A percentile compares a stretch with the other conserved stretches of the same genome.
These are phyloP conservation scores for Aspergillus flavus DNA, from an alignment of 2,329 filamentous ascomycete genomes.

Conservation along the genomic window DNA sequence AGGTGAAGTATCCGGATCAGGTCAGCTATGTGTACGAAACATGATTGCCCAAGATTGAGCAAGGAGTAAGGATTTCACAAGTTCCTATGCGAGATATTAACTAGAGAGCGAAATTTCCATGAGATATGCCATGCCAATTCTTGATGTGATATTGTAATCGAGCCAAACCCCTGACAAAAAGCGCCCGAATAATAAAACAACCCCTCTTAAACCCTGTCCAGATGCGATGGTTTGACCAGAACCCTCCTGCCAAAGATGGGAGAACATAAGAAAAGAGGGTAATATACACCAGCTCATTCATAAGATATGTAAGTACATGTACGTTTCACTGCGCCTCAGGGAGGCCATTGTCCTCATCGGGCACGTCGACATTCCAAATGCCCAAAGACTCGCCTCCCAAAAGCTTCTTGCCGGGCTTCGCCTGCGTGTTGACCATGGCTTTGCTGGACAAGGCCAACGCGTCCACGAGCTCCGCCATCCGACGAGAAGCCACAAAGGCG, in stretches of 20 bases:
- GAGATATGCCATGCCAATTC: background rate
- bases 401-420: constrained; percentile 46
- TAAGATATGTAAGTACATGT: constrained; percentile 5
- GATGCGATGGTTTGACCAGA: background rate
- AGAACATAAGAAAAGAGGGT: constrained; percentile 1
- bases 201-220: background rate
- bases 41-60: background rate
- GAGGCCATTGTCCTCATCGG: constrained; percentile 26
- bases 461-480: constrained; percentile 76
- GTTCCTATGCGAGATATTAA: background rate
- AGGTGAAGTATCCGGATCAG: background rate
- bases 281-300: background rate
- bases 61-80: background rate
- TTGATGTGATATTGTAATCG: constrained; percentile 1
- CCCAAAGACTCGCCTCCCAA: constrained; percentile 39
- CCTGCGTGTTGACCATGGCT: constrained; percentile 61
- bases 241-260: background rate
- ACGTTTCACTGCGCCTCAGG: constrained; percentile 8
- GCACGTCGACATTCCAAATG: constrained; percentile 42
- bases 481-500: constrained; percentile 64
- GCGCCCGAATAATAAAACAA: constrained; percentile 1
- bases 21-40: background rate
- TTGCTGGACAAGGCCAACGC: constrained; percentile 77
- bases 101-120: background rate
- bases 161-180: background rate